Evolutionary conservation across 1,284 basidiomycete genomes (phyloP), one percentile per base, ranked within the genome.

Genomic region (Rhodotorula mucilaginosa): DNA sequence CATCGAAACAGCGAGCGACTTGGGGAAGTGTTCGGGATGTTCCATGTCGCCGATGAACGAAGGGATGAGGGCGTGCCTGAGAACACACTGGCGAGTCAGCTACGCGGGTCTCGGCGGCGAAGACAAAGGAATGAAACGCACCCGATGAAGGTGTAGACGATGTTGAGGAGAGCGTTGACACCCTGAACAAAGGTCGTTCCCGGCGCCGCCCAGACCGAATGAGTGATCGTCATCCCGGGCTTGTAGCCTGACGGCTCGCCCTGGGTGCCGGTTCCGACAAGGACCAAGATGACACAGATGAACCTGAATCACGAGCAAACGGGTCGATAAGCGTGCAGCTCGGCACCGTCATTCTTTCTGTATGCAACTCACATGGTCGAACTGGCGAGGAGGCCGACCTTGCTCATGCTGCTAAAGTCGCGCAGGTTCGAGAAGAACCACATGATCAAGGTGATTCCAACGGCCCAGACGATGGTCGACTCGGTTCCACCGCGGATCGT

Each of bases 111-210:
- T 44, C 82, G 82, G 81, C 69, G 31, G 29, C 23, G 39, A 23
- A 39, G 67, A 61, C 59, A 48, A 61, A 12, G 6, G 0, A n/a
- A 21, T 3, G 6, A 47, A 12, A 21, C 16, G 48, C 44, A 61
- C 48, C n/a, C 19, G 21, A 47, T 19, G 34, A 34, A 34, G n/a
- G 64, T 39, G 64, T 63, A 64, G 54, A 70, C 61, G 61, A 82
- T 79, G 79, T 85, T 85, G 34, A 85, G 75, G 10, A 83, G 71
- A 4, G 82, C 82, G 62, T 80, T 81, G 58, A 83, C 72, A 70
- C 87, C 87, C 59, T 83, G 80, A 10, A 89, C 85, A 75, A 87
- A 90, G 2, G 85, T 84, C 5, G 86, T 88, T 19, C 85, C 85
- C 47, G 79, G 62, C 10, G 75, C 74, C 39, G 79, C 69, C 76